Base-by-base conservation (phyloP, 495 filamentous ascomycete genomes). In the Hyaloscypha bicolor region DNA sequence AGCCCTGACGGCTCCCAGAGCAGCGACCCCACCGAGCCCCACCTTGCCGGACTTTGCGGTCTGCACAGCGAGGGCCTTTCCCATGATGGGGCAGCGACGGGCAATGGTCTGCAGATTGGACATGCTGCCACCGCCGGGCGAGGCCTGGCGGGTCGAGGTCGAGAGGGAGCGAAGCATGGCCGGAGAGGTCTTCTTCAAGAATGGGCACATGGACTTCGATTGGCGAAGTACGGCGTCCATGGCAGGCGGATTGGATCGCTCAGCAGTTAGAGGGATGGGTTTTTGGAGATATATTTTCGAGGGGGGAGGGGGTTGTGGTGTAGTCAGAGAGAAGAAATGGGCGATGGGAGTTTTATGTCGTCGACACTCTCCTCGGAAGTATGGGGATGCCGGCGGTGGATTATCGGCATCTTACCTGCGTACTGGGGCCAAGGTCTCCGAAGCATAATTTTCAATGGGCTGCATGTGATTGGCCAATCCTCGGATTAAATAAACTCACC, bases 21-120 rank as follows among this genome's bases (percentile, higher is more conserved):
- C 77, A 57, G 78, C 79, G 63, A 80, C 76, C 39, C 78, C 77
- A 21, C 77, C 76, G 51, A 73, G 74, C 30, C 76, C 70, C 22
- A 80, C 73, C 74, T 83, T 83, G 64, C 80, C 78, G 11, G 68
- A 75, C 66, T 79, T 73, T 66, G 88, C 87, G 73, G 90, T 90
- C 83, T 97, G 94, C 22, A 97, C 88, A 55, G 92, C 92, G 72
- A 99, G 85, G 53, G 95, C 95, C 83, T 97, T 97, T 77, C 93
- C 94, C 95, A 99, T 99, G 76, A 99, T 88, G 65, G 95, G 95
- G 87, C 95, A 99, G 72, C 95, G 93, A 73, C 92, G 90, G 70
- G 93, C 95, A 69, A 96, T 86, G 61, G 95, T 87, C 83, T 97
- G 96, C 70, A 99, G 86, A 80, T 97, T 98, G 72, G 93, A 97